phyloP scores from a whole-genome alignment of 164 flowering plant species.

The Umbellularia californica region DNA sequence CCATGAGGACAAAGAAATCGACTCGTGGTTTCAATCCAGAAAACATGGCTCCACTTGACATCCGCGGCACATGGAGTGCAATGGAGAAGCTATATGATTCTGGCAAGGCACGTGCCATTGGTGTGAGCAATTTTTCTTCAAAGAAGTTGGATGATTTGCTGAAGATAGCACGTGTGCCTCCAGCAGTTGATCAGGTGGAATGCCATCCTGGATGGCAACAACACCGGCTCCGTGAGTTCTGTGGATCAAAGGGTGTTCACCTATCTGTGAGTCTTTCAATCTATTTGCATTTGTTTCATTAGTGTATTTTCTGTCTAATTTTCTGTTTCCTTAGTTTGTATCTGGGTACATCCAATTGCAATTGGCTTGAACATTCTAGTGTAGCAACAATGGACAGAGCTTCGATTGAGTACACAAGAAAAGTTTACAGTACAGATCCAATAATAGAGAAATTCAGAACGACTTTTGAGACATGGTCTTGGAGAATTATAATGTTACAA shows the following conservation, averaged over 20 bases:
- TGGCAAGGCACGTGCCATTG: conserved; percentile 77
- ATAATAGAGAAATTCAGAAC: too few species aligned
- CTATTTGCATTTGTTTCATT: background rate
- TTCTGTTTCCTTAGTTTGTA: too few species aligned
- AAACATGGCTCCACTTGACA: conserved; percentile 37
- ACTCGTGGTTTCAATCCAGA: conserved; percentile 45
- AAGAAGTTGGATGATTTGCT: conserved; percentile 65
- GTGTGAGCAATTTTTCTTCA: conserved; percentile 82
- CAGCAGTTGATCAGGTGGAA: conserved; percentile 85
- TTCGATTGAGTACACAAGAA: too few species aligned
- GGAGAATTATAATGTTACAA: too few species aligned
- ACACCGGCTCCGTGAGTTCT: conserved; percentile 42
- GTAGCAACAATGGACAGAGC: too few species aligned
- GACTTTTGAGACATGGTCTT: too few species aligned
- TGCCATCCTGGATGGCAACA: conserved; percentile 84
- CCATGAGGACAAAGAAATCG: conserved; percentile 48
- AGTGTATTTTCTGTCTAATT: too few species aligned
- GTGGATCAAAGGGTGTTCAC: conserved; percentile 69
- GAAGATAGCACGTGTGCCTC: conserved; percentile 63
- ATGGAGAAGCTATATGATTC: conserved; percentile 76
- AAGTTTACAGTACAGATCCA: too few species aligned
- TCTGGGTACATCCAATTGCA: too few species aligned
- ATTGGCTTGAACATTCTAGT: too few species aligned
- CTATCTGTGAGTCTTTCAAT: conserved; percentile 48
- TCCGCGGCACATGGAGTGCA: conserved; percentile 74